Base-by-base conservation (phyloP, 2,329 filamentous ascomycete genomes). In the Mollisia scopiformis region DNA sequence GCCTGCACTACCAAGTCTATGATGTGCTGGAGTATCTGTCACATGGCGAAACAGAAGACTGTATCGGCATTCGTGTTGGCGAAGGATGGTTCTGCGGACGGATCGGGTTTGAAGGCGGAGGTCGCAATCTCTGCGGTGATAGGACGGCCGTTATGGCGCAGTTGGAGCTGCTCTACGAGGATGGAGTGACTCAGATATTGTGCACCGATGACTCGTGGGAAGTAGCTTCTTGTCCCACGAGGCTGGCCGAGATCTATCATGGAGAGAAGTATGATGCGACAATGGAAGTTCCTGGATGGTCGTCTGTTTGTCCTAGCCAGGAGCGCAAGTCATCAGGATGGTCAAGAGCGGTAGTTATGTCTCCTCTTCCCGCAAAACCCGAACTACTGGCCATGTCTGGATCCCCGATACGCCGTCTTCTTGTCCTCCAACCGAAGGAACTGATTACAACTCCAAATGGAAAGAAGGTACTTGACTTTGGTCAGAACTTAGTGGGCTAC, bases 401-500 rank as follows among this genome's bases (percentile, higher is more conserved):
- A 0, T 75, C 81, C 2, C 81, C 81, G 0, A 76, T 83, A 0
- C 73, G 78, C 21, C 77, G 71, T 65, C 66, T 66, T 3, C 11
- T n/a, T 28, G 25, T 14, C 35, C 75, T 5, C 75, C 62, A 68
- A 77, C 69, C 6, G 55, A 61, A 21, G 4, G 50, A 62, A 19
- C 71, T 75, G 33, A 73, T 74, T 14, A 70, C 61, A 62, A 68
- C 76, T 0, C 71, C 74, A 0, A 76, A 76, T 0, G 79, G 80
- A 1, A 81, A 80, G 61, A 77, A 72, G 0, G 68, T 84, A 2
- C 57, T 84, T 39, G 83, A 86, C 62, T 86, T 86, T 68, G 83
- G 83, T 1, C 83, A 86, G 66, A 86, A 86, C 62, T 71, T 86
- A 0, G 83, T 85, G 0, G 84, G 84, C 2, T 76, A 76, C 63